Conservation (phyloP, 2,329 filamentous ascomycete genomes). For the Aureobasidium sp. region DNA sequence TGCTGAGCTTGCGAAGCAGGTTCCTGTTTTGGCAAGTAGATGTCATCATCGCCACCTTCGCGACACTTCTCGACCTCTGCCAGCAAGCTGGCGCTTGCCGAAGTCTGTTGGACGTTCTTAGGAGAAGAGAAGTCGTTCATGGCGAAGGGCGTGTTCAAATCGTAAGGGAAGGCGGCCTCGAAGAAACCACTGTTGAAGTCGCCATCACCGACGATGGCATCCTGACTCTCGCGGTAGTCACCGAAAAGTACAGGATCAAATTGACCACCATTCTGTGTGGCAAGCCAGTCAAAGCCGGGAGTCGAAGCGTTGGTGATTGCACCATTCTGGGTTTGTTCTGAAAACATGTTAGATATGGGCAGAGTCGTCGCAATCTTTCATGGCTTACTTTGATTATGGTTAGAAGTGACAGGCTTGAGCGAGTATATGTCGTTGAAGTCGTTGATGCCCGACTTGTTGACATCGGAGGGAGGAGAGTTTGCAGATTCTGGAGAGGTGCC, state of each 20-base stretch:
- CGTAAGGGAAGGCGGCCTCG: constrained; percentile 50
- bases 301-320: not conserved
- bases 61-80: constrained; percentile 70
- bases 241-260: constrained; percentile 91
- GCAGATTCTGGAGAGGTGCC: constrained; percentile 70
- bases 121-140: constrained; percentile 42
- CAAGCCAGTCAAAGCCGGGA: constrained; percentile 61
- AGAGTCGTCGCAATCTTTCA: not conserved
- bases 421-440: constrained; percentile 14
- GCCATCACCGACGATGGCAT: constrained; percentile 62
- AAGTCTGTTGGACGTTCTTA: constrained; percentile 24
- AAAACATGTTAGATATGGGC: not conserved
- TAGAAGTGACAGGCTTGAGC: constrained; percentile 9
- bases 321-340: constrained; percentile 5
- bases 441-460: constrained; percentile 41
- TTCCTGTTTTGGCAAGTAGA: constrained; percentile 17
- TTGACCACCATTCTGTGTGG: constrained; percentile 72
- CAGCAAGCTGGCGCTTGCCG: constrained; percentile 52
- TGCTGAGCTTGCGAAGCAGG: not conserved
- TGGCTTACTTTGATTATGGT: constrained; percentile 11
- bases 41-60: constrained; percentile 57
- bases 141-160: constrained; percentile 69
- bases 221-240: constrained; percentile 84
- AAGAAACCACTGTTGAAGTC: constrained; percentile 70
- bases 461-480: constrained; percentile 51